Evolutionary conservation across 2,329 filamentous ascomycete genomes (phyloP).

Genomic region (Volutella citrinella): DNA sequence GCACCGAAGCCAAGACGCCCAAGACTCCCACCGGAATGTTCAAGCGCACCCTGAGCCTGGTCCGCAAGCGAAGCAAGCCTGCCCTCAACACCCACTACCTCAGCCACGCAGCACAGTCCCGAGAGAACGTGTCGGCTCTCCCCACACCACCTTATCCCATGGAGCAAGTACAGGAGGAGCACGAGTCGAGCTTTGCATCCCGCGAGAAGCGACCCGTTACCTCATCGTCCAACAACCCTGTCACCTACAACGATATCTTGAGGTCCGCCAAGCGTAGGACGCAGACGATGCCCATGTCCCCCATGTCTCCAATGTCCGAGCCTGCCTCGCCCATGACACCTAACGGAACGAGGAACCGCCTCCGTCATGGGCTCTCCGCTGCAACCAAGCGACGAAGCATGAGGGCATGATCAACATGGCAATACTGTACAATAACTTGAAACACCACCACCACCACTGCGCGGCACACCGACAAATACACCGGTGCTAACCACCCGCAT

Average conservation of each 20-base stretch:
- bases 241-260: constrained; percentile 48
- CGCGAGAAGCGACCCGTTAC: constrained; percentile 10
- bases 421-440: constrained; percentile 18
- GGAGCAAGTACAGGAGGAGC: constrained; percentile 34
- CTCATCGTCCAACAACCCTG: constrained; percentile 26
- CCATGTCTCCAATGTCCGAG: constrained; percentile 26
- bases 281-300: constrained; percentile 24
- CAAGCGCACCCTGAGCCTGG: constrained; percentile 52
- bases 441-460: no score
- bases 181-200: constrained; percentile 18
- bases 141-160: constrained; percentile 25
- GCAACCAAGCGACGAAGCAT: constrained; percentile 38
- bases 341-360: constrained; percentile 21
- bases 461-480: constrained; percentile 12
- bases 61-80: constrained; percentile 53
- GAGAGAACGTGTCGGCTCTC: constrained; percentile 29
- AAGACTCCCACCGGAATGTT: constrained; percentile 44
- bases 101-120: constrained; percentile 29
- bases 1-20: constrained; percentile 23
- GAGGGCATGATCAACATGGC: constrained; percentile 26
- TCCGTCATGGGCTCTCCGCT: constrained; percentile 21
- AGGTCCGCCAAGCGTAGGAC: constrained; percentile 39
- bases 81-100: constrained; percentile 36
- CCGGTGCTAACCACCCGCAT: constrained; percentile 18
- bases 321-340: constrained; percentile 25